Evolutionary conservation across 495 filamentous ascomycete genomes (phyloP).

Genomic region (Amniculicola lignicola): DNA sequence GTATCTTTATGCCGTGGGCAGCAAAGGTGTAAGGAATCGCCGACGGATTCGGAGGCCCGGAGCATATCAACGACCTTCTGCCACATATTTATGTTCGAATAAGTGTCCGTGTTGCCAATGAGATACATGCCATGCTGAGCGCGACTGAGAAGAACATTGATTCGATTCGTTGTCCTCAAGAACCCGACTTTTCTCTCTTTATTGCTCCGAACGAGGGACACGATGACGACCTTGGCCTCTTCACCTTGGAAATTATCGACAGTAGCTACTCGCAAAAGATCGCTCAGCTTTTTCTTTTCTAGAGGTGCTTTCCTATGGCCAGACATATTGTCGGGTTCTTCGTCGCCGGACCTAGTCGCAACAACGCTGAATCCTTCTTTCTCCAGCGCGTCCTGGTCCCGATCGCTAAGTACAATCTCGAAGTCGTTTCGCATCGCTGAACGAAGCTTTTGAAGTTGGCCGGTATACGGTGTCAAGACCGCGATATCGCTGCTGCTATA

Average conservation of each 20-base stretch:
- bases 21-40: constrained; percentile 52
- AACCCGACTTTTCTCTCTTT: constrained; percentile 62
- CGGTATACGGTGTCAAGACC: constrained; percentile 63
- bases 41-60: constrained; percentile 42
- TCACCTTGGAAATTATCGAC: constrained; percentile 80
- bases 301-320: neutral
- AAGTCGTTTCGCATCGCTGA: constrained; percentile 50
- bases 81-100: constrained; percentile 63
- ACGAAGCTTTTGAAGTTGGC: constrained; percentile 48
- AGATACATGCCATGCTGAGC: constrained; percentile 82
- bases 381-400: constrained; percentile 61
- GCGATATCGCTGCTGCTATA: constrained; percentile 68
- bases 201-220: constrained; percentile 77
- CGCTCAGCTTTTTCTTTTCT: constrained; percentile 52
- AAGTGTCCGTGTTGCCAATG: constrained; percentile 68
- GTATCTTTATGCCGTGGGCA: constrained; percentile 66
- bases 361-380: constrained; percentile 47
- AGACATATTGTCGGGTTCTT: neutral
- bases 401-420: constrained; percentile 63
- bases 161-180: constrained; percentile 67
- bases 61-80: constrained; percentile 57
- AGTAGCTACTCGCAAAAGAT: constrained; percentile 64
- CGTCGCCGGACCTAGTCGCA: neutral
- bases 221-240: constrained; percentile 72
- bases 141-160: constrained; percentile 69